phyloP scores from a whole-genome alignment of 108 stramenopile species.

The Skeletonema potamos region DNA sequence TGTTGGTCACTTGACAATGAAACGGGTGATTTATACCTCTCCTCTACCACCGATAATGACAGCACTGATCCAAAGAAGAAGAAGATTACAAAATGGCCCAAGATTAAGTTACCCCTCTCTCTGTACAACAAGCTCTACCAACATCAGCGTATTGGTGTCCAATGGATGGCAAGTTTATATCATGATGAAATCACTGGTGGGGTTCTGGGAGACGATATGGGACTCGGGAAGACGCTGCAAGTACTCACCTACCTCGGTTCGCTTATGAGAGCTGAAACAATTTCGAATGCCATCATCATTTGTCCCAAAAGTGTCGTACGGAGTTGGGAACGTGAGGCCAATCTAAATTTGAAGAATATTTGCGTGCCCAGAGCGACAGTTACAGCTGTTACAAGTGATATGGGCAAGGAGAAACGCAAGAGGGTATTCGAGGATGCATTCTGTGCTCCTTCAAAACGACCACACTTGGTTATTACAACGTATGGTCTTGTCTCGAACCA shows the following conservation, averaged over 20 bases:
- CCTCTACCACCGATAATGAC: slow-evolving; percentile 3
- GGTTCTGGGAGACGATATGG: slow-evolving; percentile 66
- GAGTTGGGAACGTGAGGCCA: slow-evolving; percentile 77
- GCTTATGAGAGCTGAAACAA: slow-evolving; percentile 66
- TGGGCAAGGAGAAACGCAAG: slow-evolving; percentile 36
- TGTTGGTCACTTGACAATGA: slow-evolving; percentile 33
- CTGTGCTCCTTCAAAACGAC: slow-evolving; percentile 45
- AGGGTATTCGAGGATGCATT: slow-evolving; percentile 55
- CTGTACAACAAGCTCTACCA: slow-evolving; percentile 69
- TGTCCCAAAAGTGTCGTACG: slow-evolving; percentile 72
- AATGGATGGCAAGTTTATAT: slow-evolving; percentile 91
- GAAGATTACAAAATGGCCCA: slow-evolving; percentile 46
- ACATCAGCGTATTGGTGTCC: slow-evolving; percentile 86
- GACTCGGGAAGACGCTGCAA: slow-evolving; percentile 73
- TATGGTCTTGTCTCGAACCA: slow-evolving; percentile 67
- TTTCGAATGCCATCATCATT: slow-evolving; percentile 72
- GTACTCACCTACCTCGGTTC: slow-evolving; percentile 64
- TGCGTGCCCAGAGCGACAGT: slow-evolving; percentile 55
- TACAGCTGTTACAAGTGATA: slow-evolving; percentile 58
- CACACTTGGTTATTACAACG: slow-evolving; percentile 73
- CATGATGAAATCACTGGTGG: slow-evolving; percentile 79
- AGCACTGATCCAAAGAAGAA: not conserved
- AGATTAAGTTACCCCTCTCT: slow-evolving; percentile 48
- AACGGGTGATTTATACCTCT: slow-evolving; percentile 20
- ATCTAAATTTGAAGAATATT: slow-evolving; percentile 40